Percentiles rank a stretch among this genome's conserved stretches.
Evolutionary conservation across 768 basidiomycete species (phyloP).

Genomic region (Phaeotremella fagi): DNA sequence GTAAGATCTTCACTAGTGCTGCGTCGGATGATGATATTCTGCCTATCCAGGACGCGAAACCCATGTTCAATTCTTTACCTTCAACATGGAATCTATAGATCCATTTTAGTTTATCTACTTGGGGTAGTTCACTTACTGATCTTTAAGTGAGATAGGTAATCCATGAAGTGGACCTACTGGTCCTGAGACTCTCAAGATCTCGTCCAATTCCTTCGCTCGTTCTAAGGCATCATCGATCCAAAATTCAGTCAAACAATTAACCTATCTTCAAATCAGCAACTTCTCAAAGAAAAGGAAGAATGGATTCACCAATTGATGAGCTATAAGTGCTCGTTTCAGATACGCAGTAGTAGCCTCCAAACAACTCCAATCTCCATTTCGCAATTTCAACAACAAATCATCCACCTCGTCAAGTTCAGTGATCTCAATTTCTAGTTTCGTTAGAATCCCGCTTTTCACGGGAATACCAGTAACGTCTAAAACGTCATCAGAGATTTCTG

Average conservation of each 20-base stretch:
- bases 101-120: not conserved
- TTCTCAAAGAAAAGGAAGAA: constrained; percentile 2
- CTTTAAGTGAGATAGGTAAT: constrained; percentile 33
- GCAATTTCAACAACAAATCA: constrained; percentile 14
- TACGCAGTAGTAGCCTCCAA: constrained; percentile 26
- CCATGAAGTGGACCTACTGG: constrained; percentile 36
- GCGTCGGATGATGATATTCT: constrained; percentile 15
- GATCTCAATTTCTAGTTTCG: constrained; percentile 10
- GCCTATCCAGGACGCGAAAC: constrained; percentile 17
- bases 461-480: too few relatives aligned
- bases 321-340: constrained; percentile 20
- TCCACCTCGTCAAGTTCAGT: constrained; percentile 15
- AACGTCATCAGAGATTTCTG: too few relatives aligned
- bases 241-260: constrained; percentile 42
- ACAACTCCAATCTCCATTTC: constrained; percentile 12
- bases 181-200: constrained; percentile 14
- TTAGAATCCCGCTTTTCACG: constrained; percentile 3
- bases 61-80: constrained; percentile 16
- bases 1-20: constrained; percentile 13
- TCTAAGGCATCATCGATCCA: constrained; percentile 22
- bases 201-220: constrained; percentile 23
- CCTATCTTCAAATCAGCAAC: constrained; percentile 10
- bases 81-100: constrained; percentile 40
- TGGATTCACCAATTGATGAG: constrained; percentile 46
- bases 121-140: constrained; percentile 9